These are phyloP conservation scores for Globisporangium cylindrosporum DNA, from an alignment of 352 stramenopile genomes.

Conservation along the genomic window DNA sequence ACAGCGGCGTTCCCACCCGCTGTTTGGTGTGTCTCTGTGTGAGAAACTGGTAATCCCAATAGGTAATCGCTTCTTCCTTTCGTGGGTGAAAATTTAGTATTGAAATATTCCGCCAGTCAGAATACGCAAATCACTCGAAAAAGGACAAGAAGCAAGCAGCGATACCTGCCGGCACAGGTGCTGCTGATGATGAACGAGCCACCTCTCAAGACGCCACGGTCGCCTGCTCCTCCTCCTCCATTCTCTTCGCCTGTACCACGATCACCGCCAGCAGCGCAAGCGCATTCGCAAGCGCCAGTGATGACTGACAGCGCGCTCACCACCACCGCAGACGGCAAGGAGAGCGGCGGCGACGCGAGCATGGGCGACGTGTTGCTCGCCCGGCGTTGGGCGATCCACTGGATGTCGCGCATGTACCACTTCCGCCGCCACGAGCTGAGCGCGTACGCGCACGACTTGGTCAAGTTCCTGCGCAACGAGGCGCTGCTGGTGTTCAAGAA, in stretches of 20 bases:
- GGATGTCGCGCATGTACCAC: slow-evolving; percentile 59
- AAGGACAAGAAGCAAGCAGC: background rate
- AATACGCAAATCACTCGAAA: background rate
- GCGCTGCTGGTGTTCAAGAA: slow-evolving; percentile 37
- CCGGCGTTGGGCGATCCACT: slow-evolving; percentile 57
- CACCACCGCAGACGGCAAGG: background rate
- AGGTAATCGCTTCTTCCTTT: background rate
- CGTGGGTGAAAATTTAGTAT: too few species aligned
- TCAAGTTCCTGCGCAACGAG: slow-evolving; percentile 59
- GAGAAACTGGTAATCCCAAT: background rate
- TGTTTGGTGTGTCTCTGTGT: background rate
- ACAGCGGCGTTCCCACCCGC: background rate
- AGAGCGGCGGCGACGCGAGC: slow-evolving; percentile 21
- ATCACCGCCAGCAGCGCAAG: background rate
- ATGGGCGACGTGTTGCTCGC: slow-evolving; percentile 55
- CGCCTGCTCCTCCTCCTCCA: background rate
- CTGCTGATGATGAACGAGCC: background rate
- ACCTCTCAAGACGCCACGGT: background rate
- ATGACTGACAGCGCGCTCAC: background rate
- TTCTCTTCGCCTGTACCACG: background rate
- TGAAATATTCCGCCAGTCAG: background rate
- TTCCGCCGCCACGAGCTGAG: slow-evolving; percentile 48
- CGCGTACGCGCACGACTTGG: slow-evolving; percentile 56
- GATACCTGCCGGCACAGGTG: background rate
- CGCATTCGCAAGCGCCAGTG: background rate